Conservation (phyloP, 306 rosid genomes). For the Lotus japonicus region DNA sequence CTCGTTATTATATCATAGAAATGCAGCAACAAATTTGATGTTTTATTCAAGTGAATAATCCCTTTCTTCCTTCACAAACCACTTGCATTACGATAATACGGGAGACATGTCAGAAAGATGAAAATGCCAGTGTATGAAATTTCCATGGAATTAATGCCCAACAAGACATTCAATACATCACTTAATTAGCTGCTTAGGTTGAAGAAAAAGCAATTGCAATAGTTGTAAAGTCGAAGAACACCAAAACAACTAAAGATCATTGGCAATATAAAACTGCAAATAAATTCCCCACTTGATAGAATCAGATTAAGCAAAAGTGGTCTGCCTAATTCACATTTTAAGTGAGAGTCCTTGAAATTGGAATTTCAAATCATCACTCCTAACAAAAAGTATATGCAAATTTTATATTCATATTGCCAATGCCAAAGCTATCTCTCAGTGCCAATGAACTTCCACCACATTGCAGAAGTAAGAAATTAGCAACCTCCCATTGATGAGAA, state of each 20-base stretch:
- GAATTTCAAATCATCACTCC: constrained; percentile 1
- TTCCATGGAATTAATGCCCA: not conserved
- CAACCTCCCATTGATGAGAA: not conserved
- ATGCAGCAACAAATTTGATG: not conserved
- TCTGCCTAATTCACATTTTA: not conserved
- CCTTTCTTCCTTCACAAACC: not conserved
- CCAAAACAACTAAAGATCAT: not conserved
- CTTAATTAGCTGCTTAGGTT: not conserved
- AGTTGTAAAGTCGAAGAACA: not conserved
- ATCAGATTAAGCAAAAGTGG: not conserved
- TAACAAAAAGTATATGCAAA: not conserved
- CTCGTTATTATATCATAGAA: not conserved
- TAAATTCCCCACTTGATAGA: not conserved
- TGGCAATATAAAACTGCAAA: not conserved
- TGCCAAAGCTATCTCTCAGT: not conserved
- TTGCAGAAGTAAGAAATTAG: not conserved
- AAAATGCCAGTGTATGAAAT: not conserved
- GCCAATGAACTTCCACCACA: not conserved
- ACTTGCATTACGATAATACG: not conserved
- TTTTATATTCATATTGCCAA: not conserved
- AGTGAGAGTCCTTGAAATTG: not conserved
- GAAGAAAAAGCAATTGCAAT: not conserved
- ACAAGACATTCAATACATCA: not conserved
- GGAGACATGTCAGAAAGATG: no score
- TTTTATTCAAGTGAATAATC: not conserved